Percentiles rank a stretch among this genome's conserved stretches.
These are phyloP conservation scores for Ochromonas danica DNA, from an alignment of 108 stramenopile species.

Conservation along the genomic window DNA sequence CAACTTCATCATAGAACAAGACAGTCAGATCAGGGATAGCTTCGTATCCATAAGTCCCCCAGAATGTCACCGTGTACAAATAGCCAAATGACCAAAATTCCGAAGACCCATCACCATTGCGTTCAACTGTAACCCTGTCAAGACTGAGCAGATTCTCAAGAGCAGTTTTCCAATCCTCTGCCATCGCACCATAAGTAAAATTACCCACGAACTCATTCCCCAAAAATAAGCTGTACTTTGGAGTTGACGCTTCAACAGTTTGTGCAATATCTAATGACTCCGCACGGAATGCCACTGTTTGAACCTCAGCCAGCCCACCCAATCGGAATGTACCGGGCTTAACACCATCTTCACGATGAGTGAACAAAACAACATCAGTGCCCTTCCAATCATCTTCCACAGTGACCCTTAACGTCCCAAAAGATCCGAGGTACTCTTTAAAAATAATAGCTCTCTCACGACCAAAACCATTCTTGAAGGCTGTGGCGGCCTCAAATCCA, in stretches of 20 bases:
- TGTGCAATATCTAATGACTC: neutral
- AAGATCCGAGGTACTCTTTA: slow-evolving; percentile 39
- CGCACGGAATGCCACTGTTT: slow-evolving; percentile 46
- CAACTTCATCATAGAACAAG: neutral
- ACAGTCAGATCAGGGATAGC: slow-evolving; percentile 11
- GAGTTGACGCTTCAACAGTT: neutral
- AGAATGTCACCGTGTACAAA: slow-evolving; percentile 50
- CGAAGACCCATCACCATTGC: slow-evolving; percentile 40
- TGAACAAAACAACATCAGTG: slow-evolving; percentile 34
- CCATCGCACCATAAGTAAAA: slow-evolving; percentile 36
- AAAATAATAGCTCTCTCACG: slow-evolving; percentile 41
- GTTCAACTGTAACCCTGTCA: slow-evolving; percentile 46
- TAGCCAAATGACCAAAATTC: slow-evolving; percentile 43
- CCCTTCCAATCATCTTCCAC: slow-evolving; percentile 42
- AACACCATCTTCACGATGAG: slow-evolving; percentile 13
- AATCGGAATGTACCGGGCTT: slow-evolving; percentile 20
- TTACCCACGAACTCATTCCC: neutral
- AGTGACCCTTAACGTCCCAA: slow-evolving; percentile 37
- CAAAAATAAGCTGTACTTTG: neutral
- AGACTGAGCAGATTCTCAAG: slow-evolving; percentile 37
- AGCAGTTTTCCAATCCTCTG: slow-evolving; percentile 19
- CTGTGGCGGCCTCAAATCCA: slow-evolving; percentile 23
- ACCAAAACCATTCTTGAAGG: slow-evolving; percentile 37
- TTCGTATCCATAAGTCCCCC: slow-evolving; percentile 36
- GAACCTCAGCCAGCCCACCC: slow-evolving; percentile 43